Base-by-base conservation (phyloP, 1,139 yeast genomes). In the Pneumocystis canis region DNA sequence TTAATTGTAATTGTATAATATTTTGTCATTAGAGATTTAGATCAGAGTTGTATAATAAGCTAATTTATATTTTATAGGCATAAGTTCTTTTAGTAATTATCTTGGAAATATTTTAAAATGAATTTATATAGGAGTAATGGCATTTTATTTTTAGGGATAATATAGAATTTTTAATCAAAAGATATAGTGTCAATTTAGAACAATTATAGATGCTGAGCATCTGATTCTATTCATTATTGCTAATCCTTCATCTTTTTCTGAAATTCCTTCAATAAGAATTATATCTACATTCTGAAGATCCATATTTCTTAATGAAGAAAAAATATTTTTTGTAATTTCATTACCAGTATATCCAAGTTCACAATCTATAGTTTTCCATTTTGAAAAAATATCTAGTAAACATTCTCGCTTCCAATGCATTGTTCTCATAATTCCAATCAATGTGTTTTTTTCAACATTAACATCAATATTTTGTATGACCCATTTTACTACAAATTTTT, bases 161-260 rank as follows among this genome's bases (percentile, higher is more conserved):
- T 47, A 25, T 9, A 16, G 4, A 41, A 47, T 1, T 47, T 16
- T 25, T 47, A 37, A 37, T n/a, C n/a, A 47, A 47, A 47, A 28
- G 25, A 47, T 47, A 47, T 47, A 47, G 25, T 20, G 18, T n/a
- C 58, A 41, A n/a, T 35, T 54, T 32, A 35, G 32, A 57, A 78
- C 69, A 20, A 76, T 79, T 62, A 79, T 82, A 3, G 80, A 76
- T 0, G 98, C 95, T 2, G 98, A 98, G 72, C 92, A 92, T 61
- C 80, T 78, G 56, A 92, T 77, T 68, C 98, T 76, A 72, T 92
- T 92, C 97, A 92, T 90, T 58, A 92, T 85, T 0, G 98, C 98
- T 63, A 90, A 77, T 0, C 98, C 98, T 70, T 89, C 94, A 63
- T 85, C 78, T 0, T 77, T 73, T 67, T 84, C 88, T 32, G 78